These are phyloP conservation scores for Nicotiana sylvestris DNA, from an alignment of 257 asterid species.

Conservation along the genomic window DNA sequence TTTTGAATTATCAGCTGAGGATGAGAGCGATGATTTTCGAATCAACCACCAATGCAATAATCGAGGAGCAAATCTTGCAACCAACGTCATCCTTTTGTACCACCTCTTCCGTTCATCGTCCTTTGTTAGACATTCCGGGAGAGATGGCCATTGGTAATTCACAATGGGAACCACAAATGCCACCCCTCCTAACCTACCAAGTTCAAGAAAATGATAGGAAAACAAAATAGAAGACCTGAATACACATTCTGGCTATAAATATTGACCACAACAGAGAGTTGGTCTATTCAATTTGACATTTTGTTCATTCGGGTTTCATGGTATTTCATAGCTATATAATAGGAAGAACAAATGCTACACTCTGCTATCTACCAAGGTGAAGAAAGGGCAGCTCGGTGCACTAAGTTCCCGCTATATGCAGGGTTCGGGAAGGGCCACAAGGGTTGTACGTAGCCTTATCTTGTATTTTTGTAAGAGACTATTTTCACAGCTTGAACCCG, in stretches of 20 bases:
- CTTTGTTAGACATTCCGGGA: constrained; percentile 45
- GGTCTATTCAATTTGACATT: neutral
- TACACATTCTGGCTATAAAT: neutral
- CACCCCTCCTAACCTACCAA: constrained; percentile 67
- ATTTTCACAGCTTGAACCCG: too few relatives aligned
- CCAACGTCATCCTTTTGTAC: constrained; percentile 43
- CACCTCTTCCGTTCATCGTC: constrained; percentile 69
- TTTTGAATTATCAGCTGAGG: constrained; percentile 54
- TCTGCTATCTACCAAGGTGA: too few relatives aligned
- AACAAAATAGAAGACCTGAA: neutral
- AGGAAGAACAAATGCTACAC: too few relatives aligned
- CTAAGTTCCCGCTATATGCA: too few relatives aligned
- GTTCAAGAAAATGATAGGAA: neutral
- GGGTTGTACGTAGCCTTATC: too few relatives aligned
- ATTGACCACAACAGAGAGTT: neutral
- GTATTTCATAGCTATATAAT: neutral
- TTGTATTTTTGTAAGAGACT: too few relatives aligned
- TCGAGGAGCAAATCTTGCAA: constrained; percentile 54
- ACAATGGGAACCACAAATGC: constrained; percentile 76
- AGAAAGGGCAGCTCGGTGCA: too few relatives aligned
- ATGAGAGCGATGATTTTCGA: constrained; percentile 70
- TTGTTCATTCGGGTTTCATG: neutral
- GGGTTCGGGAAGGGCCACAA: too few relatives aligned
- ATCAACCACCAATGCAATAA: constrained; percentile 82
- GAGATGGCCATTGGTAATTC: constrained; percentile 81